phyloP scores from a whole-genome alignment of 495 filamentous ascomycete species.

The Neurospora sp. region DNA sequence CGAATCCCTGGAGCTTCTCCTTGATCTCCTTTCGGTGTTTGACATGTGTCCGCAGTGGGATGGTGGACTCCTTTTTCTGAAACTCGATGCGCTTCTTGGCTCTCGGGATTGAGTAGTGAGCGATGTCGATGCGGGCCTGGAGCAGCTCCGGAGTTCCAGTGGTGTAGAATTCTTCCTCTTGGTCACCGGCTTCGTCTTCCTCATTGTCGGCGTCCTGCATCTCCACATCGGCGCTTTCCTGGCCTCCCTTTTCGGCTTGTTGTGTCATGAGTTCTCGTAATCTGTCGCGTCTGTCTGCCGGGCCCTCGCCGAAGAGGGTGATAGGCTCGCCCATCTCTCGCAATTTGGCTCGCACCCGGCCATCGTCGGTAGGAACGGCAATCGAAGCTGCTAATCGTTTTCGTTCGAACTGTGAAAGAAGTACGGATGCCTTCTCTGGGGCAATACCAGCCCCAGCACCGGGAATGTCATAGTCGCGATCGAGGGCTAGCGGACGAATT shows the following conservation, averaged over 20 bases:
- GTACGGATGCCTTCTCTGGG: slow-evolving; percentile 79
- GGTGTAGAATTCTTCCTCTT: slow-evolving; percentile 96
- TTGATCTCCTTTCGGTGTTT: slow-evolving; percentile 85
- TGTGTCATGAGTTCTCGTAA: slow-evolving; percentile 70
- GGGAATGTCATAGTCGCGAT: slow-evolving; percentile 79
- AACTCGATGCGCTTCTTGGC: slow-evolving; percentile 66
- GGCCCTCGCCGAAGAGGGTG: slow-evolving; percentile 91
- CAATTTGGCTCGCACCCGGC: slow-evolving; percentile 65
- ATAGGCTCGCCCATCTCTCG: slow-evolving; percentile 84
- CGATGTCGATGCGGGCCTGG: slow-evolving; percentile 69
- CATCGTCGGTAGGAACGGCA: slow-evolving; percentile 93
- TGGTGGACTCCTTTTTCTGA: slow-evolving; percentile 69
- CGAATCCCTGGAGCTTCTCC: slow-evolving; percentile 69
- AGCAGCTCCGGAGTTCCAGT: slow-evolving; percentile 65
- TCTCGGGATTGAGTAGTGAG: slow-evolving; percentile 72
- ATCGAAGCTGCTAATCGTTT: slow-evolving; percentile 82
- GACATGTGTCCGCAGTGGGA: slow-evolving; percentile 77
- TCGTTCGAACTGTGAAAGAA: slow-evolving; percentile 81
- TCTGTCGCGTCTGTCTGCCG: slow-evolving; percentile 74
- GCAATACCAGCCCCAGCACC: slow-evolving; percentile 61
- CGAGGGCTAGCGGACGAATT: slow-evolving; percentile 47
- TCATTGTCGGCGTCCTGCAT: slow-evolving; percentile 60
- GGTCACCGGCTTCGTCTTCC: slow-evolving; percentile 53
- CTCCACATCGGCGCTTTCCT: slow-evolving; percentile 45
- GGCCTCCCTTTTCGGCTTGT: slow-evolving; percentile 51